Evolutionary conservation across 116 monocot genomes (phyloP).

Genomic region (Trichopus zeylanicus): DNA sequence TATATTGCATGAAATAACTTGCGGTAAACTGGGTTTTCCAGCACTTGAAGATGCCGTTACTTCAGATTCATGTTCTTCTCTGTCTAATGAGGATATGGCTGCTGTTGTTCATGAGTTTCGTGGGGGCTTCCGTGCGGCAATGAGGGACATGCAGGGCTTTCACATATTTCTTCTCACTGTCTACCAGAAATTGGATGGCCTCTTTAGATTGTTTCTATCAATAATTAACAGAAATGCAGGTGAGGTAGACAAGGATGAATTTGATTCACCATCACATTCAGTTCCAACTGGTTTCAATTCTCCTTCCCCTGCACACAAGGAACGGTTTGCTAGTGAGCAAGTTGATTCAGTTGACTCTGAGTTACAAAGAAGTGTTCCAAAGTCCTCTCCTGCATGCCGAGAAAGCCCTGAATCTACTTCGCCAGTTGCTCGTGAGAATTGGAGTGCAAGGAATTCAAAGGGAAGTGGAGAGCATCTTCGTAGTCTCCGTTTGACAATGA

Average conservation of each 20-base stretch:
- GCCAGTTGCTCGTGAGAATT: slow-evolving; percentile 53
- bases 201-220: slow-evolving; percentile 43
- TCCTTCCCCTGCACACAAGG: slow-evolving; percentile 20
- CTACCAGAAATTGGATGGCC: slow-evolving; percentile 89
- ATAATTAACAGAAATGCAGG: slow-evolving; percentile 50
- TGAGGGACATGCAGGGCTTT: slow-evolving; percentile 80
- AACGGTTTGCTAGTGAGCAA: slow-evolving; percentile 26
- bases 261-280: slow-evolving; percentile 22
- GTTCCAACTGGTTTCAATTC: slow-evolving; percentile 18
- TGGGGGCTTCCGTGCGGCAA: slow-evolving; percentile 78
- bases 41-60: slow-evolving; percentile 18
- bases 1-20: slow-evolving; percentile 73
- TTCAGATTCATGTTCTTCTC: slow-evolving; percentile 17
- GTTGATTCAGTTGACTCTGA: slow-evolving; percentile 43
- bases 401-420: slow-evolving; percentile 52
- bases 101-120: slow-evolving; percentile 59
- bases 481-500: slow-evolving; percentile 72
- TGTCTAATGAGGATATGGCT: slow-evolving; percentile 31
- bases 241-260: slow-evolving; percentile 72
- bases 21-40: slow-evolving; percentile 65
- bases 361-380: slow-evolving; percentile 19
- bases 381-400: slow-evolving; percentile 26
- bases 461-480: slow-evolving; percentile 54
- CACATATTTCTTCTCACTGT: slow-evolving; percentile 85
- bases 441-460: slow-evolving; percentile 44